phyloP scores from a whole-genome alignment of 805 yeast species.

The Suhomyces kilbournensis region DNA sequence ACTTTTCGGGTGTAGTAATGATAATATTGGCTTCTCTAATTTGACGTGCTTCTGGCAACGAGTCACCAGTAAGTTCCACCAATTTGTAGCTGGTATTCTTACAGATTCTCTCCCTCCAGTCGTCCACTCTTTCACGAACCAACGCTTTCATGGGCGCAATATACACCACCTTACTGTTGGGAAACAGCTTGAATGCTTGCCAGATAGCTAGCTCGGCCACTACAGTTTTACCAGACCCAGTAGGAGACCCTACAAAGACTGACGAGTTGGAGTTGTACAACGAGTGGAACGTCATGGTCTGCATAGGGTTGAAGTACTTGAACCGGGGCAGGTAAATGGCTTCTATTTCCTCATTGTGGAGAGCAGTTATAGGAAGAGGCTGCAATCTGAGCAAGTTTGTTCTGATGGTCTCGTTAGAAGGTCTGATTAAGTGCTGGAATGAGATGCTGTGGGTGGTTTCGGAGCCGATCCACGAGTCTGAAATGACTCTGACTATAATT shows the following conservation, averaged over 20 bases:
- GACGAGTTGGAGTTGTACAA: constrained; percentile 75
- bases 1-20: constrained; percentile 82
- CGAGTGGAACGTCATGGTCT: constrained; percentile 92
- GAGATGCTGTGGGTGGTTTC: constrained; percentile 76
- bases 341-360: constrained; percentile 67
- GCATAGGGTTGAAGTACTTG: constrained; percentile 95
- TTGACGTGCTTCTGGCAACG: constrained; percentile 66
- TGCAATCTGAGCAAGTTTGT: constrained; percentile 77
- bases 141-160: constrained; percentile 90
- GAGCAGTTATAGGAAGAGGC: constrained; percentile 81
- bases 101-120: constrained; percentile 62
- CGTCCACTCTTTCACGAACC: constrained; percentile 79
- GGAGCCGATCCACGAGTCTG: constrained; percentile 88
- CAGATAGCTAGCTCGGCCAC: constrained; percentile 97
- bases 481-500: constrained; percentile 70
- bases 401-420: constrained; percentile 80
- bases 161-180: constrained; percentile 76
- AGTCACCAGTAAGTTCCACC: constrained; percentile 82
- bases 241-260: constrained; percentile 94
- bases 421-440: constrained; percentile 85
- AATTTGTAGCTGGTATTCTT: constrained; percentile 47
- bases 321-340: constrained; percentile 64
- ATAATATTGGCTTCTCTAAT: constrained; percentile 70
- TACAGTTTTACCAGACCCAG: constrained; percentile 94
- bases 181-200: constrained; percentile 86